phyloP scores from a whole-genome alignment of 495 filamentous ascomycete genomes.

The Penicillium silybi region DNA sequence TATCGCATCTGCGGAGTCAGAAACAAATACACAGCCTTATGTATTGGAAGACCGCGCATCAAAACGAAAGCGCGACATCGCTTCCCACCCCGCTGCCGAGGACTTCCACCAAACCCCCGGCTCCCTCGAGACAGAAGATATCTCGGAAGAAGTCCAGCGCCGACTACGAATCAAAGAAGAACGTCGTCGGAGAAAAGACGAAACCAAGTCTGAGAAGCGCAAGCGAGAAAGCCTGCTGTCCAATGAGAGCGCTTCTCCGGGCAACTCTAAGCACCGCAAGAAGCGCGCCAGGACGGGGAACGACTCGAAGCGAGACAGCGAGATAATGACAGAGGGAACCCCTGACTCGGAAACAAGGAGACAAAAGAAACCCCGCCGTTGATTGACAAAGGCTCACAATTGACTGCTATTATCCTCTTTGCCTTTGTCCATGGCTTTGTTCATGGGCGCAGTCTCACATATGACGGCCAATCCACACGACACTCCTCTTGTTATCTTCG shows the following conservation, averaged over 20 bases:
- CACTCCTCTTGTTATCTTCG: not conserved
- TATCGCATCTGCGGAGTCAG: not conserved
- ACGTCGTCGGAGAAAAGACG: constrained; percentile 25
- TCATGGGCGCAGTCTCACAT: not conserved
- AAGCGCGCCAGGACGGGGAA: constrained; percentile 17
- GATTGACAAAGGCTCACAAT: not conserved
- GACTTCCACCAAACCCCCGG: constrained; percentile 11
- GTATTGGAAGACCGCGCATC: constrained; percentile 1
- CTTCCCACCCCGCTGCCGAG: constrained; percentile 15
- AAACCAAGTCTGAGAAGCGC: constrained; percentile 30
- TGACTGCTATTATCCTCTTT: not conserved
- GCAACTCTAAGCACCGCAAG: constrained; percentile 12
- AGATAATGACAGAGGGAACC: not conserved
- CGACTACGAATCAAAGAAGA: constrained; percentile 39
- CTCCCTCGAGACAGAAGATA: constrained; percentile 43
- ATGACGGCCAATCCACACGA: not conserved
- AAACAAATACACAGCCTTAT: constrained; percentile 2
- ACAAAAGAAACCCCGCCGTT: not conserved
- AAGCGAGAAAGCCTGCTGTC: constrained; percentile 38
- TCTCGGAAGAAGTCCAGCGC: constrained; percentile 42
- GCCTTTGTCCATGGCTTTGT: not conserved
- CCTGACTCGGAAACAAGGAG: not conserved
- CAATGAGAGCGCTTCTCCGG: constrained; percentile 23
- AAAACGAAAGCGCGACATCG: constrained; percentile 23
- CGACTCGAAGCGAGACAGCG: constrained; percentile 7